Conservation (phyloP, 768 basidiomycete species). For the Podaxis mareebaensis region DNA sequence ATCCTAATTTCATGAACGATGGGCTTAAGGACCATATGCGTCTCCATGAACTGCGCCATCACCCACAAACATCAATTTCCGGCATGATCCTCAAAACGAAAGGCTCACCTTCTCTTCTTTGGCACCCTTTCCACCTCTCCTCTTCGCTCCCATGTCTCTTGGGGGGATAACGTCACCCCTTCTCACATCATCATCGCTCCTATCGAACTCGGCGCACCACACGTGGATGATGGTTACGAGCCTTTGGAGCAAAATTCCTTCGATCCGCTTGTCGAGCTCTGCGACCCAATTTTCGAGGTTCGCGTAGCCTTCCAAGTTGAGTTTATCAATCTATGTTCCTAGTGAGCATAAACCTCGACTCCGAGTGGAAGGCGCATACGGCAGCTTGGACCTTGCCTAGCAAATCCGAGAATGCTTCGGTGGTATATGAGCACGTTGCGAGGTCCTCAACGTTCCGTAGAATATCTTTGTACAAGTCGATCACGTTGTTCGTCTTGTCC, state of each 20-base stretch:
- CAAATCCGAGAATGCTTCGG: constrained; percentile 79
- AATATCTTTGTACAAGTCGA: constrained; percentile 89
- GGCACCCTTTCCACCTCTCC: constrained; percentile 65
- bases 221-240: constrained; percentile 76
- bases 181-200: constrained; percentile 65
- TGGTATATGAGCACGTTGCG: constrained; percentile 80
- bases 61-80: background rate
- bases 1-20: constrained; percentile 96
- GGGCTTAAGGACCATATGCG: constrained; percentile 75
- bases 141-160: constrained; percentile 62
- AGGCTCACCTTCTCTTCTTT: constrained; percentile 75
- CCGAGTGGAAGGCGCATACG: constrained; percentile 41
- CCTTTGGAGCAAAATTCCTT: constrained; percentile 65
- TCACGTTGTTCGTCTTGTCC: constrained; percentile 95
- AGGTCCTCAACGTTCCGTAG: constrained; percentile 84
- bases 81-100: background rate
- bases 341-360: background rate
- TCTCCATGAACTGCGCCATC: constrained; percentile 60
- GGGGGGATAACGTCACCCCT: constrained; percentile 51
- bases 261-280: too few species aligned
- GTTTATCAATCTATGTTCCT: constrained; percentile 72
- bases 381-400: constrained; percentile 82
- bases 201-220: constrained; percentile 89
- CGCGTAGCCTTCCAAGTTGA: constrained; percentile 95
- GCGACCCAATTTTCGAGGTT: constrained; percentile 82